A percentile compares a stretch with the other conserved stretches of the same genome.
phyloP scores from a whole-genome alignment of 768 basidiomycete species.

The Solioccasus polychromus region DNA sequence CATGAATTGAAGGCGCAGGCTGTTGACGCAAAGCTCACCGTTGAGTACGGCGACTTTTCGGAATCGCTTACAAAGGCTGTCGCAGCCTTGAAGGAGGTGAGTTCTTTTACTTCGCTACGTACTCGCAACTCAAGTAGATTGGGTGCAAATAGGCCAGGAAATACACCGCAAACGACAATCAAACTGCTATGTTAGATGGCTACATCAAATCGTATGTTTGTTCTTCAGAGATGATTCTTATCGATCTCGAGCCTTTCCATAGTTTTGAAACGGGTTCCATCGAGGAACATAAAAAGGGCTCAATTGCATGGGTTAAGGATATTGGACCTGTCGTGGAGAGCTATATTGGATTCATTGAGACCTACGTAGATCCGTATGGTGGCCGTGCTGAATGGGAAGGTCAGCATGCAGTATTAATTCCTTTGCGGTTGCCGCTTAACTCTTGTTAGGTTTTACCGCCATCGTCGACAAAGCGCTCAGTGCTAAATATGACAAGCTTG shows the following conservation, averaged over 20 bases:
- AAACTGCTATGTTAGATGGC: slow-evolving; percentile 67
- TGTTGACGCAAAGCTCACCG: slow-evolving; percentile 48
- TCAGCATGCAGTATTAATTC: slow-evolving; percentile 19
- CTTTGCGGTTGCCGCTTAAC: neutral
- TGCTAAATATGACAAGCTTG: slow-evolving; percentile 76
- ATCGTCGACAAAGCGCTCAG: slow-evolving; percentile 84
- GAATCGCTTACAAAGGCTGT: slow-evolving; percentile 51
- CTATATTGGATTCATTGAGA: slow-evolving; percentile 86
- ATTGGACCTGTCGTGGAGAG: slow-evolving; percentile 84
- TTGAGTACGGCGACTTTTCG: slow-evolving; percentile 78
- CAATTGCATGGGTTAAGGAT: slow-evolving; percentile 82
- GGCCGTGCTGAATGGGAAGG: slow-evolving; percentile 95
- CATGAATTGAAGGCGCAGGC: slow-evolving; percentile 48
- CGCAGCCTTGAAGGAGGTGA: slow-evolving; percentile 57
- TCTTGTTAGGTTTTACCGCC: slow-evolving; percentile 71
- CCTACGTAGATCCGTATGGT: slow-evolving; percentile 86
- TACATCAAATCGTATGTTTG: slow-evolving; percentile 72
- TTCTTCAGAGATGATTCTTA: neutral
- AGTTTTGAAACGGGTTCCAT: slow-evolving; percentile 78
- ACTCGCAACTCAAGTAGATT: neutral
- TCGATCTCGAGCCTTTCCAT: neutral
- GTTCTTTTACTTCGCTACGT: neutral
- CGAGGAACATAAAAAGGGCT: slow-evolving; percentile 74
- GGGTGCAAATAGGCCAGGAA: slow-evolving; percentile 56
- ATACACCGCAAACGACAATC: slow-evolving; percentile 69